Percentiles rank a stretch among this genome's conserved stretches.
These are phyloP conservation scores for Stemphylium lycopersici DNA, from an alignment of 2,329 filamentous ascomycete species.

Conservation along the genomic window DNA sequence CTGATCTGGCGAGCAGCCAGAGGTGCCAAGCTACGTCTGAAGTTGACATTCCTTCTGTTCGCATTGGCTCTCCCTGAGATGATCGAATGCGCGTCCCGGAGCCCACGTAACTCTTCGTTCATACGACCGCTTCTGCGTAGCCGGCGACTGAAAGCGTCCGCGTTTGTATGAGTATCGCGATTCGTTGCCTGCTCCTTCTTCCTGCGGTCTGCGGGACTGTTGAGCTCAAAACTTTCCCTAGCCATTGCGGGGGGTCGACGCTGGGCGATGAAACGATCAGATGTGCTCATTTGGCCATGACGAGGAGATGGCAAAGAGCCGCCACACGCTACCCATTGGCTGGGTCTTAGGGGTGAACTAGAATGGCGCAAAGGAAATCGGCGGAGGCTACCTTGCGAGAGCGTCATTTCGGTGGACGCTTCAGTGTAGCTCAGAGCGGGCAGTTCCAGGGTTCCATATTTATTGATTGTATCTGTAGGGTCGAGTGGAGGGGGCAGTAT, in stretches of 20 bases:
- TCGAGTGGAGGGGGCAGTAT: conserved; percentile 4
- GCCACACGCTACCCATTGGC: conserved; percentile 38
- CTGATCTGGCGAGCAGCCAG: conserved; percentile 60
- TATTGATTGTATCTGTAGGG: not conserved
- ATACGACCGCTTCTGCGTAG: conserved; percentile 42
- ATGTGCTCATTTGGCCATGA: conserved; percentile 42
- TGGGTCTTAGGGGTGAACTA: conserved; percentile 42
- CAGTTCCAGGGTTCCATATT: not conserved
- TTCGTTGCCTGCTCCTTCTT: conserved; percentile 55
- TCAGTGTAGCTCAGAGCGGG: not conserved
- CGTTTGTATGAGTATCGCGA: conserved; percentile 51
- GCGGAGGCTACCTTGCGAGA: conserved; percentile 10
- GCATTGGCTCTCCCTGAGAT: conserved; percentile 28
- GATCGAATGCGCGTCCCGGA: conserved; percentile 42
- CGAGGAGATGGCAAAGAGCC: conserved; percentile 27
- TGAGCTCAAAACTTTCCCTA: conserved; percentile 59
- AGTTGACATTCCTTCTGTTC: conserved; percentile 25
- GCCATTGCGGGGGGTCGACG: conserved; percentile 52
- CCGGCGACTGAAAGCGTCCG: conserved; percentile 61
- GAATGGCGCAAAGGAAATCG: conserved; percentile 27
- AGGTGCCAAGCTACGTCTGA: conserved; percentile 31
- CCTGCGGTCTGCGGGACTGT: conserved; percentile 56
- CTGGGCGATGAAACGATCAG: conserved; percentile 65
- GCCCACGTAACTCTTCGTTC: conserved; percentile 40
- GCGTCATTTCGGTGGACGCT: not conserved